These are phyloP conservation scores for Calendula officinalis DNA, from an alignment of 129 eudicot species.

Conservation along the genomic window DNA sequence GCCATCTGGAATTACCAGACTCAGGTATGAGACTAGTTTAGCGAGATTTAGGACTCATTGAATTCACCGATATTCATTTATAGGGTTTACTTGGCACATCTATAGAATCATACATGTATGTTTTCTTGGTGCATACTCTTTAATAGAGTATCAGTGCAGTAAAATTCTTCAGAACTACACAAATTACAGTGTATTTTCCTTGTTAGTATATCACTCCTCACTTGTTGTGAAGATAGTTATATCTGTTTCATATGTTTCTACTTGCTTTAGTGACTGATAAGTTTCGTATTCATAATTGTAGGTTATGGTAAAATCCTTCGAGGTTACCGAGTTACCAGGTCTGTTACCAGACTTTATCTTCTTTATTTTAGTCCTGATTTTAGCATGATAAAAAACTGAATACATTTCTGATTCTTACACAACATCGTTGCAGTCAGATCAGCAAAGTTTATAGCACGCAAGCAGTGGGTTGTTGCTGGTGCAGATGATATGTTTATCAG, in stretches of 20 bases:
- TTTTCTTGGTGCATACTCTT: too few species aligned
- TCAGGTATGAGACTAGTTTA: slow-evolving; percentile 47
- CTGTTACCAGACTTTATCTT: slow-evolving; percentile 11
- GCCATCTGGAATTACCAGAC: slow-evolving; percentile 90
- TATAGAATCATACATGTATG: too few species aligned
- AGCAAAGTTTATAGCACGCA: slow-evolving; percentile 77
- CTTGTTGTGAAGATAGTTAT: too few species aligned
- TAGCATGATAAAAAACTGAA: slow-evolving; percentile 1
- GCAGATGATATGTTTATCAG: slow-evolving; percentile 79
- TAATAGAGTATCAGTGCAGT: too few species aligned
- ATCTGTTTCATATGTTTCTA: too few species aligned
- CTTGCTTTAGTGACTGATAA: not conserved
- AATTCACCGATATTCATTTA: slow-evolving; percentile 4
- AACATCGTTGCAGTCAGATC: slow-evolving; percentile 56
- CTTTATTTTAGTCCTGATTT: slow-evolving; percentile 7
- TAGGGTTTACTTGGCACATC: too few species aligned
- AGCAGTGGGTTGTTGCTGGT: slow-evolving; percentile 83
- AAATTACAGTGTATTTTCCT: too few species aligned
- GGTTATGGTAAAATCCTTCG: slow-evolving; percentile 82
- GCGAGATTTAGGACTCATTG: slow-evolving; percentile 4
- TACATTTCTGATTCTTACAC: slow-evolving; percentile 21
- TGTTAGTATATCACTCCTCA: too few species aligned
- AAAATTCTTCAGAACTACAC: too few species aligned
- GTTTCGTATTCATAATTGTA: slow-evolving; percentile 31
- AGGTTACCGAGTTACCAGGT: slow-evolving; percentile 91